These are phyloP conservation scores for Pyropia haitanensis DNA, from an alignment of 23 red algal genomes.

Conservation along the genomic window DNA sequence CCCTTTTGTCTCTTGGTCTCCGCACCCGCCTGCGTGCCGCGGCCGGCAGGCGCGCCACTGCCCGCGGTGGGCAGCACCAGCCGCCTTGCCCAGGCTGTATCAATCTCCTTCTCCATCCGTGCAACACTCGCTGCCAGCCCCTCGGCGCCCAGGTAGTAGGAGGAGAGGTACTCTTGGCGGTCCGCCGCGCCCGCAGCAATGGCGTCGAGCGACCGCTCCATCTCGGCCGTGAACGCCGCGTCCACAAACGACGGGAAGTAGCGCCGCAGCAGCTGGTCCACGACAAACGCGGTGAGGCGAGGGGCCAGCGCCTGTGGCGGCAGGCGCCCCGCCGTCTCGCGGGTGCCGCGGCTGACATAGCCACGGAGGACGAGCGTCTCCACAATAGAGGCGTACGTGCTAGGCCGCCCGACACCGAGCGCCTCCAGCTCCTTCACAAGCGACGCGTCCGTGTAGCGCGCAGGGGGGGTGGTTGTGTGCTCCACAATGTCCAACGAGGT, in stretches of 20 bases:
- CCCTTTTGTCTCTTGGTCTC: neutral
- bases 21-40: too few relatives aligned
- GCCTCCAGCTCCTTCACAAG: constrained; percentile 88
- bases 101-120: constrained; percentile 45
- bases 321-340: constrained; percentile 18
- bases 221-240: constrained; percentile 75
- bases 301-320: constrained; percentile 56
- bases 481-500: neutral
- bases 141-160: constrained; percentile 76
- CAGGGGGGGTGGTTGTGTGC: constrained; percentile 75
- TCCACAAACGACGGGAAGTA: constrained; percentile 87
- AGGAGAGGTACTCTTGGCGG: constrained; percentile 50
- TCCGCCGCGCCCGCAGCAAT: constrained; percentile 82
- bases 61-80: constrained; percentile 15
- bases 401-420: constrained; percentile 86
- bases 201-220: constrained; percentile 78
- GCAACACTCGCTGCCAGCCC: constrained; percentile 46
- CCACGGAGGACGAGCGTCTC: constrained; percentile 79
- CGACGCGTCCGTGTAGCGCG: constrained; percentile 88
- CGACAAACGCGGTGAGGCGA: constrained; percentile 79
- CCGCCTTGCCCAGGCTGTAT: constrained; percentile 16
- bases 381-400: constrained; percentile 89
- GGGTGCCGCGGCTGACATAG: constrained; percentile 59
- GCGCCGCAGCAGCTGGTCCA: constrained; percentile 49
- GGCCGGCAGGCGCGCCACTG: too few relatives aligned